Evolutionary conservation across 192 early-diverging fungal species (phyloP).

Genomic region (Pilobolus umbonatus): DNA sequence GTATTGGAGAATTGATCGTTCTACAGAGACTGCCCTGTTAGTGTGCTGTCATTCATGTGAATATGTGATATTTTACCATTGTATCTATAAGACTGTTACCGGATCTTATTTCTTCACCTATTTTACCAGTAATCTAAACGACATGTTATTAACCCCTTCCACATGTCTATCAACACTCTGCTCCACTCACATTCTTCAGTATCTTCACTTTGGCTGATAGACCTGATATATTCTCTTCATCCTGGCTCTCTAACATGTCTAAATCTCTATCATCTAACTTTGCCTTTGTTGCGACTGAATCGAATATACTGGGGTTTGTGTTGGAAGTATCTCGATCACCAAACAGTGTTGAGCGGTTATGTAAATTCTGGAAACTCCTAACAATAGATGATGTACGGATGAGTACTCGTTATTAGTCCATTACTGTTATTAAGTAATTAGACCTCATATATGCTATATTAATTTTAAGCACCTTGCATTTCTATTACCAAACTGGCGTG

Average conservation of each 20-base stretch:
- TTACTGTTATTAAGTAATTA: background rate
- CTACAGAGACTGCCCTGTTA: background rate
- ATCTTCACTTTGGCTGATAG: constrained; percentile 33
- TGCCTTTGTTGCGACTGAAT: background rate
- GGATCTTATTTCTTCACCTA: constrained; percentile 35
- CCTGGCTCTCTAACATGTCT: constrained; percentile 34
- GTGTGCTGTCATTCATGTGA: background rate
- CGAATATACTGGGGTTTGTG: too few species aligned
- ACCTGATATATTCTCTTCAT: constrained; percentile 31
- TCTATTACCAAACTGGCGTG: constrained; percentile 24
- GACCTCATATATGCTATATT: background rate
- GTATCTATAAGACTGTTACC: constrained; percentile 33
- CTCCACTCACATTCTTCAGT: constrained; percentile 29
- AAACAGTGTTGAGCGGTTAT: constrained; percentile 30
- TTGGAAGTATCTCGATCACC: constrained; percentile 21
- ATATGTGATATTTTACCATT: constrained; percentile 31
- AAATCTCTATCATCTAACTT: constrained; percentile 30
- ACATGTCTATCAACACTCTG: background rate
- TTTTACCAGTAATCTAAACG: constrained; percentile 32
- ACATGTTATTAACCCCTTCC: background rate
- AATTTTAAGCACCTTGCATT: constrained; percentile 13
- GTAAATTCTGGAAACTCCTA: constrained; percentile 34
- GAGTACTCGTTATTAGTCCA: background rate
- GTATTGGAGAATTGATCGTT: constrained; percentile 40
- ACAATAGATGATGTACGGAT: background rate